Evolutionary conservation across 1,284 basidiomycete genomes (phyloP), one percentile per base, ranked within the genome.

Genomic region (Malassezia japonica): DNA sequence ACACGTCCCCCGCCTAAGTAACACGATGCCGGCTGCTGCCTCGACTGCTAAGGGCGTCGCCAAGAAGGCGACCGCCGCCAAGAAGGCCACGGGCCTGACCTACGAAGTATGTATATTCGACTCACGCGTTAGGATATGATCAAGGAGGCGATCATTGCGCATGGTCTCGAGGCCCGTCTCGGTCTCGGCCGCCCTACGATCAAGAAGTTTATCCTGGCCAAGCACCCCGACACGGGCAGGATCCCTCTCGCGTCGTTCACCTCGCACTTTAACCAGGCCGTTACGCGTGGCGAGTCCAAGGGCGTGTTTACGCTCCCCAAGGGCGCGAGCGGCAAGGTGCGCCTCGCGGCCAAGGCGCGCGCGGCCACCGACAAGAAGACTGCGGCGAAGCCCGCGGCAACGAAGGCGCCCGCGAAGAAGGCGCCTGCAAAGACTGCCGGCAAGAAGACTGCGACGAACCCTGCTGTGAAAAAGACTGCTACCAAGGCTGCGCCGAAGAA

Each of bases 141-240:
- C 48, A 69, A 78, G 75, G 87, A 90, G 78, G 87, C 85, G 67
- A 86, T 92, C 75, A 75, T 79, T 57, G 79, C 78, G 47, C 78
- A 84, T 75, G 79, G 81, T 23, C 84, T 86, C 32, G 86, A 88
- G 57, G 81, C 84, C 56, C 85, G 88, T 60, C 73, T 75, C 56
- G 89, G 89, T 74, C 86, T 91, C 61, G 90, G 87, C 64, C 85
- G 89, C 50, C 86, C 84, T 54, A 82, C 84, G 70, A 87, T 94
- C 77, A 92, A 92, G 81, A 91, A 88, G 88, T 83, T 64, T 65
- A 79, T 75, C 50, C 57, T 49, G 44, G 56, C 59, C 16, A 62
- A 60, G 59, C 50, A 60, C 49, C 59, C 59, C 44, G 57, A 49
- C 45, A 59, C 62, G 13, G 56, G 61, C 55, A 59, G 61, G 48